Percentiles rank a stretch among this genome's conserved stretches.
These are phyloP conservation scores for Leersia perrieri DNA, from an alignment of 176 grass and related monocot genomes.

Conservation along the genomic window DNA sequence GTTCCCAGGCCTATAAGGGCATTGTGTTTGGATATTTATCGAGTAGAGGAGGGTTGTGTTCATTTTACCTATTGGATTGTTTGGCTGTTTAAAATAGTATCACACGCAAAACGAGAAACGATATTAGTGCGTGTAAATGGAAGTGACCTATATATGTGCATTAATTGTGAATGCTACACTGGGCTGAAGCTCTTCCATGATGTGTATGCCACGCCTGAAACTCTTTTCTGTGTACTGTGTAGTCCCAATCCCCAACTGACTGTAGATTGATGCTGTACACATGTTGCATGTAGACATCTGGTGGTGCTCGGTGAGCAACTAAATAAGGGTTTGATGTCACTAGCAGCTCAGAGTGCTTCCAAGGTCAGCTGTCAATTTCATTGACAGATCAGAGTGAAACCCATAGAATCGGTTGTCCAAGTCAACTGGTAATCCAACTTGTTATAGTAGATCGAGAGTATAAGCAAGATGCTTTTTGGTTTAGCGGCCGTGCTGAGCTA, in stretches of 20 bases:
- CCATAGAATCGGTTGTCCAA: background rate
- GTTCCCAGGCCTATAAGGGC: slow-evolving; percentile 16
- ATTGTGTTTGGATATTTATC: slow-evolving; percentile 28
- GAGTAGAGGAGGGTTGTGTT: slow-evolving; percentile 26
- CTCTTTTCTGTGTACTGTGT: background rate
- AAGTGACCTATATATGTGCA: background rate
- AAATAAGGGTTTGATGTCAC: background rate
- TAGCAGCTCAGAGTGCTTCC: background rate
- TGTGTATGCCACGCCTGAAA: background rate
- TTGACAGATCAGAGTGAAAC: background rate
- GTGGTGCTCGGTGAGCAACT: slow-evolving; percentile 16
- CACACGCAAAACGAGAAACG: too few species aligned
- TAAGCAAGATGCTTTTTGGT: background rate
- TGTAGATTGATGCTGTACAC: background rate
- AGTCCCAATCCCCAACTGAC: background rate
- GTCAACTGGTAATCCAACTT: background rate
- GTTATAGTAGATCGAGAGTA: background rate
- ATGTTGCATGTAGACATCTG: background rate
- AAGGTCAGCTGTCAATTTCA: slow-evolving; percentile 18
- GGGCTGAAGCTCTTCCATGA: background rate
- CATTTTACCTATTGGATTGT: too few species aligned
- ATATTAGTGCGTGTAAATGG: background rate
- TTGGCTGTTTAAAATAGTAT: too few species aligned
- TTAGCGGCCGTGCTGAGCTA: background rate
- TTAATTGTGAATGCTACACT: background rate